Conservation (phyloP, 495 filamentous ascomycete species). For the Tuber borchii region DNA sequence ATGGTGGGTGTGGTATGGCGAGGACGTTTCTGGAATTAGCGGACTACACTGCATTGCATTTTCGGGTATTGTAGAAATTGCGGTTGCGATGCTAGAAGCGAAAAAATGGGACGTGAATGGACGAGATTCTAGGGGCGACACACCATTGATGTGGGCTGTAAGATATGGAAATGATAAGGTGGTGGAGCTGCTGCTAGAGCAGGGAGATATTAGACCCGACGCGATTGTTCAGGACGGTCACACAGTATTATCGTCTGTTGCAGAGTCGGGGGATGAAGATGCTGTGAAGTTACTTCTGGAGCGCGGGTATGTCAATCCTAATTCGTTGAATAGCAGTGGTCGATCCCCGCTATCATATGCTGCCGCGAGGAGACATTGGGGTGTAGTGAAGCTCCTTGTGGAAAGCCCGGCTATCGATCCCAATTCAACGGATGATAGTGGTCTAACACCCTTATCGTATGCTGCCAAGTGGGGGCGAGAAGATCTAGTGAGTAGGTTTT, state of each 20-base stretch:
- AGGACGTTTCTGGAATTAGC: not conserved
- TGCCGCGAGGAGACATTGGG: too few species aligned
- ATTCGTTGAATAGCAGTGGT: not conserved
- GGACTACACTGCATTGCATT: not conserved
- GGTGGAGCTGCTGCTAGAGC: not conserved
- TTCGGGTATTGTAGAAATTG: not conserved
- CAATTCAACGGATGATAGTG: too few species aligned
- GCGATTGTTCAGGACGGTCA: not conserved
- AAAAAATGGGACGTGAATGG: not conserved
- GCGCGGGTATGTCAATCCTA: not conserved
- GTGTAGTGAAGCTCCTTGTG: too few species aligned
- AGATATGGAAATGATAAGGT: not conserved
- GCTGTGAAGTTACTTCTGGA: not conserved
- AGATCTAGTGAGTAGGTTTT: too few species aligned
- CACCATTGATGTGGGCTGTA: too few species aligned
- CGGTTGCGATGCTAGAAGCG: too few species aligned
- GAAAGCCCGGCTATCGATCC: too few species aligned
- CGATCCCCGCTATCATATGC: too few species aligned
- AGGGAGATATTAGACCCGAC: not conserved
- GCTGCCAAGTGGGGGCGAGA: too few species aligned
- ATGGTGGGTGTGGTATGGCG: too few species aligned
- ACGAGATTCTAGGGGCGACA: not conserved
- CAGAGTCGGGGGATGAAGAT: not conserved
- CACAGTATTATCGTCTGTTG: not conserved
- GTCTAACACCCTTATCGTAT: too few species aligned